Evolutionary conservation across 129 eudicot genomes (phyloP).

Genomic region (Helichrysum umbraculigerum): DNA sequence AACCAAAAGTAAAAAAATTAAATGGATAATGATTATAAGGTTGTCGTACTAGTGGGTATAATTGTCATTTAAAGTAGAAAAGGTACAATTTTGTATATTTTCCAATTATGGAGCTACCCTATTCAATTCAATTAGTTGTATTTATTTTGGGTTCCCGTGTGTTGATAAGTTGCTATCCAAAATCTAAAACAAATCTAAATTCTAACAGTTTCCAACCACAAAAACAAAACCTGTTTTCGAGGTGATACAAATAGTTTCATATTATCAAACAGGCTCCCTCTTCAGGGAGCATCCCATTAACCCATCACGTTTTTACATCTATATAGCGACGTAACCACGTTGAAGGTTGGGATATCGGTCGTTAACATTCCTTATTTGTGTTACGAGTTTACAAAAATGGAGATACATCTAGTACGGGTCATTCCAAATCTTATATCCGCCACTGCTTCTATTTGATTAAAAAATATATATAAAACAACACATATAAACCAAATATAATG

Average conservation of each 20-base stretch:
- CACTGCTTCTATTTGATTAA: too few relatives aligned
- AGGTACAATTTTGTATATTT: constrained; percentile 4
- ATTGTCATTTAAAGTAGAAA: neutral
- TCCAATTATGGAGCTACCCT: constrained; percentile 3
- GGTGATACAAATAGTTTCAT: constrained; percentile 22
- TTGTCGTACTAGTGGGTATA: neutral
- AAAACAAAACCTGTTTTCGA: neutral
- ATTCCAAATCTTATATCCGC: too few relatives aligned
- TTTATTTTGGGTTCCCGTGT: constrained; percentile 12
- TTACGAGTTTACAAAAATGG: too few relatives aligned
- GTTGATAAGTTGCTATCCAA: constrained; percentile 16
- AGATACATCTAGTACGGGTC: too few relatives aligned
- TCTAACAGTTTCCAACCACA: constrained; percentile 10
- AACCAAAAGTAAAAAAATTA: too few relatives aligned
- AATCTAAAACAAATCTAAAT: constrained; percentile 12
- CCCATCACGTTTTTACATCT: neutral
- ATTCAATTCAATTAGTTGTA: neutral
- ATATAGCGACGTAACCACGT: too few relatives aligned
- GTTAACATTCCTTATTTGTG: too few relatives aligned
- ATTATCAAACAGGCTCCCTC: constrained; percentile 27
- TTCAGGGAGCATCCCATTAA: constrained; percentile 13
- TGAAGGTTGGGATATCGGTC: too few relatives aligned
- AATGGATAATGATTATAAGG: neutral
- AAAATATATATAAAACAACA: too few relatives aligned
- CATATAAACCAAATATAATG: too few relatives aligned